Base-by-base conservation (phyloP, 106 monocot species). In the Platanthera zijinensis region DNA sequence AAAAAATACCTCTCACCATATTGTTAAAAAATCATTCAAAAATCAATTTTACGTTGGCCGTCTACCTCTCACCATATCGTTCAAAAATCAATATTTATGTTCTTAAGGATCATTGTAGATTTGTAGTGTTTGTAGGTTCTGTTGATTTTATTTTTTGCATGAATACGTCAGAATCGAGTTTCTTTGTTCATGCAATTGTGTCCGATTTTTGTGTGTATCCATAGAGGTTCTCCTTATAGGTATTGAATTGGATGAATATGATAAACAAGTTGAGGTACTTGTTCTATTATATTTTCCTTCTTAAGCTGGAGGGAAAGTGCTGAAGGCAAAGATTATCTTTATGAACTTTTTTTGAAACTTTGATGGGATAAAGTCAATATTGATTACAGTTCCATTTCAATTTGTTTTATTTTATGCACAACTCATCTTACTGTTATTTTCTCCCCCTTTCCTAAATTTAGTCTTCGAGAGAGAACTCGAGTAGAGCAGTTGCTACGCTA, bases 401-500 rank as follows among this genome's bases (percentile, higher is more conserved):
- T 47, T 46, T 46, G 48, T 47, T 70, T 70, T 70, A 70, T 48
- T 5, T 17, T 70, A 70, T 14, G 5, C 21, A 51, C 50, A 5
- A 19, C 22, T 21, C 21, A 72, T 51, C 14, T 51, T 50, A 19
- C 49, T 50, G 21, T 52, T 18, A 28, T 22, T 78, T 19, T 69
- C 1, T 74, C 19, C 25, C 25, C 11, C 18, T 4, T 17, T 75
- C 14, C 56, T 57, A 57, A 69, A 21, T 78, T 54, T 80, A 95
- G 95, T 79, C 81, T 95, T 72, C 76, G 87, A 22, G 95, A 87
- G 59, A 87, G 81, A 76, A 59, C 86, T 72, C 95, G 89, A 82
- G 95, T 92, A 74, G 95, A 95, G 54, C 87, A 89, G 80, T 78
- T 95, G 62, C 75, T 95, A 79, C 87, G 76, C 5, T 92, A 89